A percentile compares a stretch with the other conserved stretches of the same genome.
Evolutionary conservation across 169 alveolate species (phyloP).

Genomic region (Plasmodium malariae): DNA sequence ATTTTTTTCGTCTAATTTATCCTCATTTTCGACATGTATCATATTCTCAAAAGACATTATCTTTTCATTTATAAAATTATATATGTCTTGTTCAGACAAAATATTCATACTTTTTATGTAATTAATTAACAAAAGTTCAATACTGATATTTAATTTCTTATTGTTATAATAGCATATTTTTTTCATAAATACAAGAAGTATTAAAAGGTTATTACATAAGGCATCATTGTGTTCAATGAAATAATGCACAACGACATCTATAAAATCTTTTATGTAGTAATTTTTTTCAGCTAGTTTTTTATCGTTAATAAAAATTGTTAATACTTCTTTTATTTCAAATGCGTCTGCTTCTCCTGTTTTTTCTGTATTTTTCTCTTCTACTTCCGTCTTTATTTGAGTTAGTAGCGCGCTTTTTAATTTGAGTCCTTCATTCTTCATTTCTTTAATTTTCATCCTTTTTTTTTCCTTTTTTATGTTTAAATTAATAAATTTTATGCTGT

Average conservation of each 20-base stretch:
- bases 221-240: background rate
- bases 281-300: conserved; percentile 50
- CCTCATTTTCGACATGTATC: background rate
- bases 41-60: background rate
- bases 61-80: conserved; percentile 36
- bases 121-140: conserved; percentile 13
- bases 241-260: conserved; percentile 18
- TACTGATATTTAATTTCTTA: conserved; percentile 30
- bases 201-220: conserved; percentile 13
- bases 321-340: conserved; percentile 46
- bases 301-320: conserved; percentile 62
- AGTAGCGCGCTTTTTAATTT: conserved; percentile 32
- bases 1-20: background rate
- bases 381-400: conserved; percentile 39
- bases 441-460: conserved; percentile 29
- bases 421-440: conserved; percentile 34
- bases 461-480: conserved; percentile 52
- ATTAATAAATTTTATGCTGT: conserved; percentile 51
- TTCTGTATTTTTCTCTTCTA: background rate
- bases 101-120: conserved; percentile 41
- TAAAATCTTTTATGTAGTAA: conserved; percentile 31
- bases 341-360: background rate
- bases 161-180: conserved; percentile 33
- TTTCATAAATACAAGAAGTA: conserved; percentile 30
- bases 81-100: conserved; percentile 19